These are phyloP conservation scores for Cyclotella distinguenda DNA, from an alignment of 108 stramenopile species.

Conservation along the genomic window DNA sequence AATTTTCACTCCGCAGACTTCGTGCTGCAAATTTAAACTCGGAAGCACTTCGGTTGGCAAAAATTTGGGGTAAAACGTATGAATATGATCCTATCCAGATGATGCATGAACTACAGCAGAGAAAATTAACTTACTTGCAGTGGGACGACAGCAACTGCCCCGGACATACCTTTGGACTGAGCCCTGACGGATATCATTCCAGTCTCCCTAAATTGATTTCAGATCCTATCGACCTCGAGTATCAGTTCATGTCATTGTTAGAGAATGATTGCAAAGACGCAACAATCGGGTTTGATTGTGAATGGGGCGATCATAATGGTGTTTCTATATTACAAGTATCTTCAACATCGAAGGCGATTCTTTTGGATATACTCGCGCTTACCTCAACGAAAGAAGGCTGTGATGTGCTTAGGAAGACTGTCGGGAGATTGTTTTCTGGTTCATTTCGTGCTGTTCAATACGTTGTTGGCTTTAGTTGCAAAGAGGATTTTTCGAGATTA, in stretches of 20 bases:
- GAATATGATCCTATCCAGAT: constrained; percentile 52
- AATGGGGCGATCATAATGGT: constrained; percentile 68
- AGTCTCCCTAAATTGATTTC: constrained; percentile 53
- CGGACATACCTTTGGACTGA: constrained; percentile 1
- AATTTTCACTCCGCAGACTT: constrained; percentile 53
- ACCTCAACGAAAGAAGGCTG: constrained; percentile 54
- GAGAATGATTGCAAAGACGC: neutral
- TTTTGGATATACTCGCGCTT: constrained; percentile 72
- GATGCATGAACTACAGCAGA: constrained; percentile 36
- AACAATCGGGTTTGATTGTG: constrained; percentile 69
- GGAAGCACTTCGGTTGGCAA: constrained; percentile 57
- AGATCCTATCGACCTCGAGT: constrained; percentile 29
- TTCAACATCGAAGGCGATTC: constrained; percentile 38
- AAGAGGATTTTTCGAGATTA: constrained; percentile 66
- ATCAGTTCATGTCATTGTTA: constrained; percentile 21
- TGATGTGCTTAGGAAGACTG: constrained; percentile 51
- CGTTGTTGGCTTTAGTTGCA: constrained; percentile 69
- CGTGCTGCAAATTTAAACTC: constrained; percentile 49
- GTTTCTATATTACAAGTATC: constrained; percentile 65
- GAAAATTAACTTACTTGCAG: constrained; percentile 65
- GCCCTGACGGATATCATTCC: neutral
- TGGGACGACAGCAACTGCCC: constrained; percentile 60
- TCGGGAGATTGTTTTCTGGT: constrained; percentile 57
- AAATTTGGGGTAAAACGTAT: constrained; percentile 57
- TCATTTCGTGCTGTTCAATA: constrained; percentile 15